These are phyloP conservation scores for Urtica urens DNA, from an alignment of 306 rosid species.

Conservation along the genomic window DNA sequence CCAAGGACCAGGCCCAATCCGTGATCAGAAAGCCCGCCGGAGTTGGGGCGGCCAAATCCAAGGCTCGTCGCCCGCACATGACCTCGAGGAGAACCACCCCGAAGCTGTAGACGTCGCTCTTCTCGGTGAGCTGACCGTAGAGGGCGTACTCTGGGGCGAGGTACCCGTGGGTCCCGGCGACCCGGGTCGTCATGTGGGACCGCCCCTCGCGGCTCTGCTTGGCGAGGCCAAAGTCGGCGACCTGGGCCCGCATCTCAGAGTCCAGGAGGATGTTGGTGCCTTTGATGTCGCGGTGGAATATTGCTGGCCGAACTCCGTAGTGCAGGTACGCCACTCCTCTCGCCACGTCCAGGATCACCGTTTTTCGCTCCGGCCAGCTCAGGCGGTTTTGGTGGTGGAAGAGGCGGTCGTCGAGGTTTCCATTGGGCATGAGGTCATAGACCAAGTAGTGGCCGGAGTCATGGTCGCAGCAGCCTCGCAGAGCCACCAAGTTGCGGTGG, in stretches of 20 bases:
- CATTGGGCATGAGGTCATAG: conserved; percentile 92
- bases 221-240: conserved; percentile 93
- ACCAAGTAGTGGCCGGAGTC: conserved; percentile 66
- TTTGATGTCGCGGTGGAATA: conserved; percentile 88
- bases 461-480: conserved; percentile 82
- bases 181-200: conserved; percentile 96
- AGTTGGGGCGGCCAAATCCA: conserved; percentile 61
- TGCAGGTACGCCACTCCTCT: conserved; percentile 83
- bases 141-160: conserved; percentile 91
- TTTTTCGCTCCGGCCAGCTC: conserved; percentile 93
- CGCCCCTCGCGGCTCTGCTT: conserved; percentile 87
- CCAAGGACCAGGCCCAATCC: conserved; percentile 94
- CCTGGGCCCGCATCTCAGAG: conserved; percentile 80
- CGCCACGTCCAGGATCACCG: conserved; percentile 81
- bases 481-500: conserved; percentile 82
- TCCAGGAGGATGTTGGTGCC: conserved; percentile 84
- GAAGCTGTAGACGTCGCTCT: conserved; percentile 96
- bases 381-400: conserved; percentile 36
- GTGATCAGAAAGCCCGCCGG: conserved; percentile 67
- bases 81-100: conserved; percentile 95
- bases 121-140: conserved; percentile 92
- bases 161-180: conserved; percentile 97
- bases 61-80: conserved; percentile 93
- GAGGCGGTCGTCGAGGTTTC: conserved; percentile 67
- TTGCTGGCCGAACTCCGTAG: conserved; percentile 89